Conservation (phyloP, 345 rosid genomes). For the Psidium friedrichsthalianum region DNA sequence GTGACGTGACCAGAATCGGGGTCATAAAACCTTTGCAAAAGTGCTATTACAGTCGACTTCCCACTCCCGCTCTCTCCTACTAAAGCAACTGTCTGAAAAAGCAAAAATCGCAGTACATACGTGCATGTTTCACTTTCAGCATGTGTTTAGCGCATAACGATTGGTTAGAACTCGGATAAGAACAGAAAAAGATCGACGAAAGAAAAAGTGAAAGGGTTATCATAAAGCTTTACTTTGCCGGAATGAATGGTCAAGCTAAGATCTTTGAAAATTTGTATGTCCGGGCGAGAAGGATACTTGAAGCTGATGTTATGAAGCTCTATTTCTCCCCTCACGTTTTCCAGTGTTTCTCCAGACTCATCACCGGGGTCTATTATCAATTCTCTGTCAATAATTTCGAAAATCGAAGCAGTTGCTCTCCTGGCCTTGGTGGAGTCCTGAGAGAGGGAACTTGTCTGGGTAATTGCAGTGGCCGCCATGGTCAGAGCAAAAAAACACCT, state of each 20-base stretch:
- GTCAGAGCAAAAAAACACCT: conserved; percentile 31
- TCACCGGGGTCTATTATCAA: conserved; percentile 17
- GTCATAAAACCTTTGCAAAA: conserved; percentile 26
- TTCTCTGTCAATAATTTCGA: conserved; percentile 16
- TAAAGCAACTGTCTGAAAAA: conserved; percentile 20
- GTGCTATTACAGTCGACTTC: conserved; percentile 22
- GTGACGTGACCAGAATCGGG: conserved; percentile 23
- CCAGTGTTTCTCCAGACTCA: conserved; percentile 32
- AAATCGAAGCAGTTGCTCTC: conserved; percentile 23
- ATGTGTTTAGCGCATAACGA: not conserved
- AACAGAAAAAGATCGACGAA: not conserved
- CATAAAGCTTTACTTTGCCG: conserved; percentile 12
- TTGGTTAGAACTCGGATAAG: not conserved
- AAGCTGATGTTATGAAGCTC: conserved; percentile 58
- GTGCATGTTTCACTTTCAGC: not conserved
- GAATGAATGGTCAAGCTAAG: conserved; percentile 24
- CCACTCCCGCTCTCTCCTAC: conserved; percentile 38
- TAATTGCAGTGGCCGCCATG: conserved; percentile 21
- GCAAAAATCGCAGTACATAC: not conserved
- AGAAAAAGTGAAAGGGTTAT: not conserved
- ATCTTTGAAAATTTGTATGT: conserved; percentile 56
- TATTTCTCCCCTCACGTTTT: conserved; percentile 54
- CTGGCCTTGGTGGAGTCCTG: conserved; percentile 19
- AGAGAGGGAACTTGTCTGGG: conserved; percentile 19
- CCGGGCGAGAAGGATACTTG: conserved; percentile 66